Evolutionary conservation across 495 filamentous ascomycete genomes (phyloP), one percentile per base, ranked within the genome.

Genomic region (Aspergillus steynii): DNA sequence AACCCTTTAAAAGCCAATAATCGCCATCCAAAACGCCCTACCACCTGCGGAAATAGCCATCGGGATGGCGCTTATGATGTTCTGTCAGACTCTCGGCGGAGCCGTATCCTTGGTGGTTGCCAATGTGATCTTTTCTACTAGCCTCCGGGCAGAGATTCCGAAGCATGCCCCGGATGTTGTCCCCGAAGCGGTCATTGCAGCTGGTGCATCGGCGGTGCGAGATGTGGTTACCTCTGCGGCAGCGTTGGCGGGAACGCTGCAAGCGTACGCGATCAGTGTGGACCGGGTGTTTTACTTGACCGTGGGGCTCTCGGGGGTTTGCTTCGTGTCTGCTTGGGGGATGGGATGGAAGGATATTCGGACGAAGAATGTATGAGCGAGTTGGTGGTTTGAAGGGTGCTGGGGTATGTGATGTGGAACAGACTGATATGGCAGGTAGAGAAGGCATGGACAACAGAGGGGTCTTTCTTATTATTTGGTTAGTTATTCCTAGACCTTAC

Each of bases 41-140:
- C 72, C 77, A n/a, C 70, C 80, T 10, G 70, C 73, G 0, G 87
- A 92, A 57, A 77, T 93, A 2, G 83, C 91, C 0, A 85, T 82
- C 27, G 91, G 86, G 5, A 89, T 84, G 1, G 81, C 86, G 0
- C 63, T 87, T 45, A 79, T 93, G 14, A 80, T 90, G 52, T 92
- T 93, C 70, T 62, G 77, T 8, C 88, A 91, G 69, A 87, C 82
- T 0, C 76, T 95, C 4, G 88, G 88, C 29, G 89, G 86, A 10
- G 83, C 91, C 0, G 70, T 95, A 2, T 92, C 92, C 67, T 82
- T 94, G 52, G 83, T 83, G 1, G 85, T 93, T 31, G 88, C 77
- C 3, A 86, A 96, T 65, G 91, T 87, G 52, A 79, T 96, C 46
- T 92, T 96, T 67, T 81, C 82, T 50, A 91, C 88, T 68, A 79